phyloP scores from a whole-genome alignment of 805 yeast species.

The Saccharomyces paradoxus region DNA sequence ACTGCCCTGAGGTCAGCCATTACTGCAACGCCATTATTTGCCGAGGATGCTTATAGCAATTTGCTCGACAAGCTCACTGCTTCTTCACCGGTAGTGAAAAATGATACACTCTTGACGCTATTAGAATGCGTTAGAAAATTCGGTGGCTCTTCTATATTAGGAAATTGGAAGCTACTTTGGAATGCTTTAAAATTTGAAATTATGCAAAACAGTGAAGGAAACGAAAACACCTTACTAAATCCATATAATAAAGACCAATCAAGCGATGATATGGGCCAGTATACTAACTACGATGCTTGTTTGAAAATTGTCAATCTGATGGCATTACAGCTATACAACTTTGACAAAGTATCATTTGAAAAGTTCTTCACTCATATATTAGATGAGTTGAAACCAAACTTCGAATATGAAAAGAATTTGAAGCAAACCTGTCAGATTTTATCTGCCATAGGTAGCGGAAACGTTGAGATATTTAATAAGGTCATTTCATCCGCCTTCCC shows the following conservation, averaged over 20 bases:
- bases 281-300: constrained; percentile 35
- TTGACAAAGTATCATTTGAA: constrained; percentile 29
- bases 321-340: constrained; percentile 24
- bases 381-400: constrained; percentile 47
- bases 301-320: constrained; percentile 18
- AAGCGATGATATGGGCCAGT: not conserved
- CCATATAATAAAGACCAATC: not conserved
- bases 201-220: constrained; percentile 65
- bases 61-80: constrained; percentile 73
- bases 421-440: constrained; percentile 59
- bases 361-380: constrained; percentile 34
- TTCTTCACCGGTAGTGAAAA: constrained; percentile 61
- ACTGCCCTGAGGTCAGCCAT: constrained; percentile 51
- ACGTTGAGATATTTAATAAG: constrained; percentile 38
- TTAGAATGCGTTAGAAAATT: constrained; percentile 47
- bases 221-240: constrained; percentile 10
- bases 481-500: constrained; percentile 43
- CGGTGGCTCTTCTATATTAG: constrained; percentile 39
- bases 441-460: constrained; percentile 45
- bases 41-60: constrained; percentile 67
- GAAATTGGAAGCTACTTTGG: constrained; percentile 73
- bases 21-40: constrained; percentile 52
- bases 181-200: constrained; percentile 82
- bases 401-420: constrained; percentile 44
- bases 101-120: constrained; percentile 64